Evolutionary conservation across 441 rosid genomes (phyloP), one percentile per base, ranked within the genome.

Genomic region (Euphorbia schlechtendalii): DNA sequence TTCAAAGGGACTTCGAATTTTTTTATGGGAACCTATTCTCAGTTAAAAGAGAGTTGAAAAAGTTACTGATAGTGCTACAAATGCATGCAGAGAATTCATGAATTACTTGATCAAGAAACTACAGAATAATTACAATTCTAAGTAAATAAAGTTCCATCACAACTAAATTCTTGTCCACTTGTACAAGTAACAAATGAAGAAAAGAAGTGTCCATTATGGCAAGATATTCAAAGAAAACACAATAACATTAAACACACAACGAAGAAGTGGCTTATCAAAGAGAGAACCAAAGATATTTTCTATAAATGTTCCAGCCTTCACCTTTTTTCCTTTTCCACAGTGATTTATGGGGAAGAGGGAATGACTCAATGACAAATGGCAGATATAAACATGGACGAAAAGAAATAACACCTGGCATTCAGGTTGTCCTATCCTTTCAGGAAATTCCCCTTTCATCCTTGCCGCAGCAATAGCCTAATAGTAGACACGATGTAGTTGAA

Each of bases 371-470:
- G 62, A 24, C 53, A 36, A 51, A 63, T 1, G 11, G 30, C 4
- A 30, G 18, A 45, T 46, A 57, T 59, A 17, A n/a, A 52, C 53
- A 61, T 20, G 62, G 38, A 66, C 34, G 59, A 18, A 18, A 21
- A 54, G 11, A 63, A 8, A 53, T 78, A 68, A 78, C 48, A 83
- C 99, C 98, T 94, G 98, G 76, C 99, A 94, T 85, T 94, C 96
- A 22, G 94, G 96, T 61, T 91, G 96, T 71, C 96, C 98, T 24
- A 80, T 70, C 76, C 99, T 86, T 80, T 94, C 99, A 63, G 99
- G 99, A 73, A 81, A 91, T 59, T 94, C 98, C 66, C 98, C 99
- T 73, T 82, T 89, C 87, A 89, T 86, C 77, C 96, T 83, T 69
- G 96, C 96, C 65, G 87, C 84, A 25, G 94, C 98, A 69, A 94